Percentiles rank a stretch among this genome's conserved stretches.
These are phyloP conservation scores for Fusarium chaquense DNA, from an alignment of 2,329 filamentous ascomycete genomes.

Conservation along the genomic window DNA sequence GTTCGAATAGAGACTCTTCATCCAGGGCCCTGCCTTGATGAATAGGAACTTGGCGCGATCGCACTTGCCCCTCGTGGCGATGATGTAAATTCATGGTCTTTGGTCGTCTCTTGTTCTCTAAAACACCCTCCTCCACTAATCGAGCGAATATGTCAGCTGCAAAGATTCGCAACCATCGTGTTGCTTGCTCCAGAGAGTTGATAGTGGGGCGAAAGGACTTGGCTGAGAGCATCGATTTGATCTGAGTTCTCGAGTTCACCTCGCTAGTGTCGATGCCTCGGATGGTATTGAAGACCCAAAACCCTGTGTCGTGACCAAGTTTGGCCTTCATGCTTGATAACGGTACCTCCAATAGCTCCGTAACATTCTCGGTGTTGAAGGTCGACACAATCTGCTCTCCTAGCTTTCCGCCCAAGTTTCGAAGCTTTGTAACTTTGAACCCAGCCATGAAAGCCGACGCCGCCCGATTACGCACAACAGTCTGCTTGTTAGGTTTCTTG, in stretches of 20 bases:
- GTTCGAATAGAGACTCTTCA: conserved; percentile 77
- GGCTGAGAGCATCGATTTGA: conserved; percentile 97
- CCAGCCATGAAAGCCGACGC: conserved; percentile 80
- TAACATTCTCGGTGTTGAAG: conserved; percentile 84
- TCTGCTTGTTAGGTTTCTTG: conserved; percentile 95
- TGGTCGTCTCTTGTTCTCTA: conserved; percentile 88
- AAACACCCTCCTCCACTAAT: conserved; percentile 88
- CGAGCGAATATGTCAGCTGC: conserved; percentile 90
- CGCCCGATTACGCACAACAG: conserved; percentile 89
- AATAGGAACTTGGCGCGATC: conserved; percentile 81
- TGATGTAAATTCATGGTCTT: conserved; percentile 89
- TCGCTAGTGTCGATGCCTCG: conserved; percentile 89
- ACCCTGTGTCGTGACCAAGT: conserved; percentile 84
- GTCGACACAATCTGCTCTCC: conserved; percentile 85
- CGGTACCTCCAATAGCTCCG: conserved; percentile 78
- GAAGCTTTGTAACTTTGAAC: conserved; percentile 95
- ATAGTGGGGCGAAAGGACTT: conserved; percentile 94
- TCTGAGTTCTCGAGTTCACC: conserved; percentile 90
- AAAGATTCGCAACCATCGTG: conserved; percentile 91
- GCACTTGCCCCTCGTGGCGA: conserved; percentile 77
- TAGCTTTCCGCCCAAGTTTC: conserved; percentile 94
- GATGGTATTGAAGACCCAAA: conserved; percentile 87
- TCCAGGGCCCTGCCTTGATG: conserved; percentile 79
- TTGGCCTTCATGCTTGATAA: conserved; percentile 81
- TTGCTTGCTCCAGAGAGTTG: conserved; percentile 79